These are phyloP conservation scores for Neurospora sp. DNA, from an alignment of 495 filamentous ascomycete species.

Conservation along the genomic window DNA sequence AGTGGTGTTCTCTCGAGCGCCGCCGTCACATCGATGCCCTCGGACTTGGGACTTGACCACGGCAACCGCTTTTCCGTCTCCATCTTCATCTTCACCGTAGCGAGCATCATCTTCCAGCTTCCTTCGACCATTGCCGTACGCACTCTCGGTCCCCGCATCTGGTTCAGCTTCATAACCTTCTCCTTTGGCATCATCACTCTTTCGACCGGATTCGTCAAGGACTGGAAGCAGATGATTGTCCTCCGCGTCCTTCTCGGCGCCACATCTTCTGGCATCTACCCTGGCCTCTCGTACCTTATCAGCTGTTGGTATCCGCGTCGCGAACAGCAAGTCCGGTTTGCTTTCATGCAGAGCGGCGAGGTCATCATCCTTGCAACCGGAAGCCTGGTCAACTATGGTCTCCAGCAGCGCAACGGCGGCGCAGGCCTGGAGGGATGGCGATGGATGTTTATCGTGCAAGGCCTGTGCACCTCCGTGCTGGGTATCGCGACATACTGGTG, in stretches of 20 bases:
- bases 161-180: slow-evolving; percentile 59
- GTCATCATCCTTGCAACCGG: slow-evolving; percentile 61
- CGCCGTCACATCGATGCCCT: slow-evolving; percentile 63
- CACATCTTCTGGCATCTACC: slow-evolving; percentile 59
- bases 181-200: slow-evolving; percentile 62
- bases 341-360: slow-evolving; percentile 60
- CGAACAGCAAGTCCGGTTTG: slow-evolving; percentile 69
- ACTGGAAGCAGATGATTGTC: slow-evolving; percentile 65
- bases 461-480: slow-evolving; percentile 50
- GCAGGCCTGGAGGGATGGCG: slow-evolving; percentile 59
- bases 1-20: slow-evolving; percentile 69
- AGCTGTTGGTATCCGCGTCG: slow-evolving; percentile 61
- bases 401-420: slow-evolving; percentile 53
- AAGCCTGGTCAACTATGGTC: slow-evolving; percentile 60
- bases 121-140: slow-evolving; percentile 63
- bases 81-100: slow-evolving; percentile 73
- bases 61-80: slow-evolving; percentile 59
- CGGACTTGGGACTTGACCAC: slow-evolving; percentile 50
- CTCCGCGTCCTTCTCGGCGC: slow-evolving; percentile 63
- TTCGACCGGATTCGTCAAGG: slow-evolving; percentile 59
- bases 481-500: slow-evolving; percentile 64
- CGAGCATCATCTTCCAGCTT: slow-evolving; percentile 64
- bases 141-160: slow-evolving; percentile 55
- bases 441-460: slow-evolving; percentile 69
- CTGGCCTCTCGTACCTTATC: slow-evolving; percentile 60